Evolutionary conservation across 176 grass and related monocot species (phyloP), one percentile per base, ranked within the genome.

Genomic region (Cenchrus americanus): DNA sequence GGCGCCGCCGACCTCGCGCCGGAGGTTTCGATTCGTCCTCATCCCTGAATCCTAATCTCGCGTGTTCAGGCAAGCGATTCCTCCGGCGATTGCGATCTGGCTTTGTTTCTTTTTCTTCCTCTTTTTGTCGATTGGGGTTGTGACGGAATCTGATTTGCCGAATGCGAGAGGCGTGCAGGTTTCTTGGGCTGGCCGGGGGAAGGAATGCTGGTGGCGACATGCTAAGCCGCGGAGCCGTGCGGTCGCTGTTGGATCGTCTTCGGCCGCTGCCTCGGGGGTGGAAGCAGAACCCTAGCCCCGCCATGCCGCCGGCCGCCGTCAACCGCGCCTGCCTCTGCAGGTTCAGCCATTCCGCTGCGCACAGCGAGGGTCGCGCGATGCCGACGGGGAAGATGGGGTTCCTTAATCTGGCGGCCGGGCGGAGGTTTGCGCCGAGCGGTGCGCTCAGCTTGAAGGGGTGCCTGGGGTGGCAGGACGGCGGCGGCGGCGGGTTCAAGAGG

Each of bases 201-300:
- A 59, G 79, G 88, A 98, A 95, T 95, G 95, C 81, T 81, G 71
- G 85, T 71, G 24, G 22, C 69, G 43, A 87, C 27, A 98, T 98
- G 95, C 82, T 95, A 91, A 82, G 13, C 82, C 83, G 84, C 76
- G 72, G 81, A 76, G 73, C 46, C 80, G 73, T 90, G 85, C 84
- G 84, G 83, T 91, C 77, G 82, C 74, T 89, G 78, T 55, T 88
- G 52, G 34, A 65, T 67, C 85, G 88, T 63, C 79, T 91, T 49
- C 70, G 85, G 64, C 34, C 21, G 65, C 59, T 30, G 54, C 52
- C 79, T 32, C 77, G 61, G 77, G 49, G 80, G 50, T 85, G 81
- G 86, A 47, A 42, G 68, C 80, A 69, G 84, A 47, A 42, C 13
- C 63, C 65, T 13, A 40, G 54, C 78, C n/a, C 50, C 23, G 65